Base-by-base conservation (phyloP, 108 stramenopile species). In the Skeletonema costatum region DNA sequence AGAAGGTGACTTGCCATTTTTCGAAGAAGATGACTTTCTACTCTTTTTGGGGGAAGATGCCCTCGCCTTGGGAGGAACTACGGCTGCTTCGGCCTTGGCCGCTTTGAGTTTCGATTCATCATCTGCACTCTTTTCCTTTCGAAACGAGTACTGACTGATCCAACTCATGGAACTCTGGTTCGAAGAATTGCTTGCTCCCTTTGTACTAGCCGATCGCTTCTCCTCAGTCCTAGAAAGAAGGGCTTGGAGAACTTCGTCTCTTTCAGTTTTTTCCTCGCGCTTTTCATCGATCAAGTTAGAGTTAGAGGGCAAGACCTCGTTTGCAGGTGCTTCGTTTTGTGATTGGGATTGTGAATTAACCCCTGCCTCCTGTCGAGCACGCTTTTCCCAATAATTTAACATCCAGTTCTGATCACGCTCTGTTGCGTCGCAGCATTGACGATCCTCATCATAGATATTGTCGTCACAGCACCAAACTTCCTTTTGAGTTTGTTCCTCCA, bases 401-500 rank as follows among this genome's bases (percentile, higher is more conserved):
- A 63, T 63, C 60, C 60, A 71, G 4, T 13, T 21, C 25, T 62
- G 62, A 16, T 35, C 70, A 21, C 63, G 60, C 31, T 71, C 70
- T 6, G 4, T 21, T 21, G 70, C 70, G 4, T 64, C 62, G 17
- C 70, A 71, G 25, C 33, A 30, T 29, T 51, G 21, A 17, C 70
- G 60, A 21, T 21, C 44, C 25, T 35, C 19, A 64, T 71, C 70
- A 63, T 64, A 64, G 44, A 63, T 63, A 36, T 63, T 63, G 62
- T 63, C 62, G 63, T 84, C 69, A 60, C 88, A 89, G 66, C 69
- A 74, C 88, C 88, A 89, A 12, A 63, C 6, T 39, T 53, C 70
- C 33, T 67, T 67, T 77, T 5, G 73, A 39, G 42, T 41, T 32
- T 82, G 78, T 19, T 51, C 5, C 50, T 51, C 50, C 10, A 32